A percentile compares a stretch with the other conserved stretches of the same genome.
phyloP scores from a whole-genome alignment of 2,329 filamentous ascomycete species.

The Fusarium compactum region DNA sequence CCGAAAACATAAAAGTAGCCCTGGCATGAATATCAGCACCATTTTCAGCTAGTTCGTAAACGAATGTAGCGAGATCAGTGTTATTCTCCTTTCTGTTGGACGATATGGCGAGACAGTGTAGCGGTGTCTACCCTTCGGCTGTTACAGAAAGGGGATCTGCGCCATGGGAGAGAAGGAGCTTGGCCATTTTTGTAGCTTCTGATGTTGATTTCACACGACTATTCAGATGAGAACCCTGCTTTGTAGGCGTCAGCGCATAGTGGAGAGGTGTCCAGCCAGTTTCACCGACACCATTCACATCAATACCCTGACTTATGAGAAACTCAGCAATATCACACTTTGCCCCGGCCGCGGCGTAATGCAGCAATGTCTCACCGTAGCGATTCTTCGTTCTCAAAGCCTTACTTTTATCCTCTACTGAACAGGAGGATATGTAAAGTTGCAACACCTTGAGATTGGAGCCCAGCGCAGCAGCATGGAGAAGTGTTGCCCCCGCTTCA shows the following conservation, averaged over 20 bases:
- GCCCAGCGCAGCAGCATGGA: background rate
- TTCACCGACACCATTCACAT: background rate
- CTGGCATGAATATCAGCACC: background rate
- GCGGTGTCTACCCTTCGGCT: background rate
- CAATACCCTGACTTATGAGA: background rate
- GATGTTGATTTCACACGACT: background rate
- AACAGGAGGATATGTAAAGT: background rate
- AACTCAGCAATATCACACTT: background rate
- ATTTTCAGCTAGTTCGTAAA: background rate
- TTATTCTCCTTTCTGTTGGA: background rate
- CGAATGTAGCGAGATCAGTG: background rate
- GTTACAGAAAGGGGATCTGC: background rate
- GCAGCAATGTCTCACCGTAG: background rate
- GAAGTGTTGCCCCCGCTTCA: background rate
- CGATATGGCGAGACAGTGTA: background rate
- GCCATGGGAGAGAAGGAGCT: background rate
- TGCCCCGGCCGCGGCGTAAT: background rate
- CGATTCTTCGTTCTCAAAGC: background rate
- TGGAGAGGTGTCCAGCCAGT: background rate
- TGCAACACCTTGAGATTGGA: background rate
- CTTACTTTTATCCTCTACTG: background rate
- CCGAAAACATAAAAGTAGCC: background rate
- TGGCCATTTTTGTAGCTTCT: background rate
- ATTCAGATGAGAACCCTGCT: background rate
- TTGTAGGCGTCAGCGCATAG: background rate